phyloP scores from a whole-genome alignment of 2,329 filamentous ascomycete genomes.

The Neonectria ditissima region DNA sequence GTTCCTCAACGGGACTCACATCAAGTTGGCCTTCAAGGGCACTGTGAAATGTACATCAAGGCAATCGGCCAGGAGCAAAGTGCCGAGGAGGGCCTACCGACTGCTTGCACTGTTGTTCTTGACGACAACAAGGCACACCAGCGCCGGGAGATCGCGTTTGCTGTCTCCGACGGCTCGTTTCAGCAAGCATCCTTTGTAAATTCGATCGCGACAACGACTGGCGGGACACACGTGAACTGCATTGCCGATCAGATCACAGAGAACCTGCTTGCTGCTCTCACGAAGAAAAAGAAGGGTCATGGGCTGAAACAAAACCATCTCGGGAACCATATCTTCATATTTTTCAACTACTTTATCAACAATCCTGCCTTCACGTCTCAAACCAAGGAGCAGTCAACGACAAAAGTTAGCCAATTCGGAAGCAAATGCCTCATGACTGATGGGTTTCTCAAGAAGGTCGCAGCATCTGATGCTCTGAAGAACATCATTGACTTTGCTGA shows the following conservation, averaged over 20 bases:
- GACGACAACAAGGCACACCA: slow-evolving; percentile 79
- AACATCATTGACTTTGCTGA: slow-evolving; percentile 97
- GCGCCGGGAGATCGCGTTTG: slow-evolving; percentile 94
- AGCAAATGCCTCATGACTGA: slow-evolving; percentile 89
- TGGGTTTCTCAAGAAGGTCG: slow-evolving; percentile 88
- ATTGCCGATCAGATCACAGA: slow-evolving; percentile 93
- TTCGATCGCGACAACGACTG: slow-evolving; percentile 94
- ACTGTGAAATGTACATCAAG: slow-evolving; percentile 98
- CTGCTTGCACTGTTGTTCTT: slow-evolving; percentile 84
- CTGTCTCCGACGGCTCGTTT: slow-evolving; percentile 95
- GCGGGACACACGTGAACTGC: slow-evolving; percentile 96
- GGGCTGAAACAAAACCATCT: slow-evolving; percentile 90
- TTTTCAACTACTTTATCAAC: slow-evolving; percentile 90
- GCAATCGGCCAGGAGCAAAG: slow-evolving; percentile 86
- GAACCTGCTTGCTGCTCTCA: slow-evolving; percentile 83
- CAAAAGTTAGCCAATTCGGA: slow-evolving; percentile 87
- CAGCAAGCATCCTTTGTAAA: slow-evolving; percentile 99
- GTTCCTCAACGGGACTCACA: slow-evolving; percentile 82
- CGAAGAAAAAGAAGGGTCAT: slow-evolving; percentile 94
- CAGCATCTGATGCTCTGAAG: slow-evolving; percentile 87
- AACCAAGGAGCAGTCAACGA: slow-evolving; percentile 98
- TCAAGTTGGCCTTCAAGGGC: slow-evolving; percentile 90
- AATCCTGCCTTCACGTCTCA: slow-evolving; percentile 98
- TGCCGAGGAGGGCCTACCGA: slow-evolving; percentile 72
- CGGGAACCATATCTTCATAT: slow-evolving; percentile 97